A percentile compares a stretch with the other conserved stretches of the same genome.
Conservation (phyloP, 176 grass and related monocot genomes). For the Carex parvula region DNA sequence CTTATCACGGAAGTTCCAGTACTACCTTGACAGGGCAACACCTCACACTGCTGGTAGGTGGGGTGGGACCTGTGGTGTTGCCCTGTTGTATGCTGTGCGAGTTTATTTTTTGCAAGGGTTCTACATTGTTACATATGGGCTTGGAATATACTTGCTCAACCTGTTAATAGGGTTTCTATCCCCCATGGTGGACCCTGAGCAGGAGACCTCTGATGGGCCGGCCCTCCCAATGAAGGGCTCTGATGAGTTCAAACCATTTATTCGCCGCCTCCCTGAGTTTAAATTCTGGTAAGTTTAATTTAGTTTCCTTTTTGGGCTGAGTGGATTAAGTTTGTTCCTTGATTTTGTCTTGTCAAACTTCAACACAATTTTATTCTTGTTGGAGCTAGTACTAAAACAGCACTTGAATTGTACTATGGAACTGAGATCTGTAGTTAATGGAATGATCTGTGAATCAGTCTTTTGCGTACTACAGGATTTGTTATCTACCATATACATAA, state of each 20-base stretch:
- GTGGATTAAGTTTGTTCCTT: not conserved
- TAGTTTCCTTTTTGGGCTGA: not conserved
- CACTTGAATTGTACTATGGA: not conserved
- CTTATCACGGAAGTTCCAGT: conserved; percentile 64
- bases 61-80: conserved; percentile 47
- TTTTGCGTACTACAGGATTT: not conserved
- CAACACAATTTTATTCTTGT: not conserved
- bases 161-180: conserved; percentile 98
- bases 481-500: not conserved
- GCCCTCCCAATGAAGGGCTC: conserved; percentile 64
- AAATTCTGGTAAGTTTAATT: conserved; percentile 69
- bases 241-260: conserved; percentile 96
- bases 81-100: conserved; percentile 60
- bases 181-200: conserved; percentile 89
- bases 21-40: conserved; percentile 81
- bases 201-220: conserved; percentile 61
- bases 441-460: not conserved
- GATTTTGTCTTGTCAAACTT: not conserved
- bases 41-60: conserved; percentile 62
- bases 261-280: conserved; percentile 92
- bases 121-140: conserved; percentile 78
- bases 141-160: conserved; percentile 97
- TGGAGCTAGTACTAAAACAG: not conserved
- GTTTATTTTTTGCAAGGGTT: conserved; percentile 83
- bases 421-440: not conserved